Conservation (phyloP, 192 early-diverging fungal genomes). For the Helicostylum pulchrum region DNA sequence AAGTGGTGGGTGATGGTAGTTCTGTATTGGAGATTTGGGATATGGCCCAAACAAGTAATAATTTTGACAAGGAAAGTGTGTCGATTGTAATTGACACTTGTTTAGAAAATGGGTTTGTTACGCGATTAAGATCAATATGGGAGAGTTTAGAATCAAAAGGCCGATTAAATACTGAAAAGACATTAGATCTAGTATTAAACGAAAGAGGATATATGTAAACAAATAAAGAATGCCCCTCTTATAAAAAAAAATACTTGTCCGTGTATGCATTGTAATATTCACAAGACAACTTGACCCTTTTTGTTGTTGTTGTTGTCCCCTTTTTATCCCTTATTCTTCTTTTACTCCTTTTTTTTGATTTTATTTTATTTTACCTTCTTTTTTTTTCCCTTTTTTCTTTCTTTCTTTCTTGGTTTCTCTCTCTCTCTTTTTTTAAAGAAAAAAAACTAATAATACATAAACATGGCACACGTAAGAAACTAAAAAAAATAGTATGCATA, state of each 20-base stretch:
- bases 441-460: slow-evolving; percentile 19
- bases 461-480: slow-evolving; percentile 30
- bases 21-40: slow-evolving; percentile 35
- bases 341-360: background rate
- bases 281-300: background rate
- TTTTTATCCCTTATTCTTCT: background rate
- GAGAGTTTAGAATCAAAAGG: too few species aligned
- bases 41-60: background rate
- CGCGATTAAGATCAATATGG: too few species aligned
- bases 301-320: background rate
- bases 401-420: slow-evolving; percentile 3
- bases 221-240: background rate
- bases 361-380: background rate
- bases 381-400: background rate
- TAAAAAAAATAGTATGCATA: too few species aligned
- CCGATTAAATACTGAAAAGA: too few species aligned
- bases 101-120: slow-evolving; percentile 2
- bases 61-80: slow-evolving; percentile 17
- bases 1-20: slow-evolving; percentile 16
- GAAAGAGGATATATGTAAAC: too few species aligned
- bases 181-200: too few species aligned
- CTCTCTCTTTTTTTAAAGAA: slow-evolving; percentile 7
- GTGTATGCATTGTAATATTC: background rate
- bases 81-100: slow-evolving; percentile 29
- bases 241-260: background rate